Evolutionary conservation across 352 stramenopile species (phyloP), one percentile per base, ranked within the genome.

Genomic region (Pythium chondricola): DNA sequence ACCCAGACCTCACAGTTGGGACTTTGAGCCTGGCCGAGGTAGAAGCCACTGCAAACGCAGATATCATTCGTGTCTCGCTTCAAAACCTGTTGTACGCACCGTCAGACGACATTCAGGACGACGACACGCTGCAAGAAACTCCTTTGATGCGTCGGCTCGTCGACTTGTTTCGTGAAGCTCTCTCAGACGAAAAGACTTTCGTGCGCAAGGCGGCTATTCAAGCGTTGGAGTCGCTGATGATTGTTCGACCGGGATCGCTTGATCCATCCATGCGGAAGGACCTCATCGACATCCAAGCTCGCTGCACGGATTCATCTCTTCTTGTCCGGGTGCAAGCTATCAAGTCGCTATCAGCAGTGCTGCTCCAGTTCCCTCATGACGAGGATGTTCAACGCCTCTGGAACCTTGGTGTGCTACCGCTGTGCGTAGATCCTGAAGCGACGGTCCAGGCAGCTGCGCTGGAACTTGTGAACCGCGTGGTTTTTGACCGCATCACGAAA

Each of bases 171-270:
- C 69, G 79, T 35, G 76, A 88, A 29, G 69, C 78, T 6, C 50
- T 94, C 13, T 45, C 69, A 3, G 83, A 94, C 47, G 83, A 93
- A 7, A 94, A 92, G 46, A 90, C 80, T 3, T 91, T 83, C 24
- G 83, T 94, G 6, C 80, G 83, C 17, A 82, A 74, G 44, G 81
- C 78, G 31, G 79, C 83, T 7, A 63, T 94, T 13, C 83, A 94
- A 43, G 81, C 76, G 4, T 52, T 94, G 1, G 72, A 94, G 56
- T 76, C 73, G 22, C 74, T 92, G 9, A 58, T 90, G 40, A 59
- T 72, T 14, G 73, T 77, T 30, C 77, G 74, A 37, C 61, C 67
- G 0, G 67, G 66, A 0, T 49, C 48, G 3, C 66, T 88, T n/a
- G 65, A 67, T n/a, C 51, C 61, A n/a, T 73, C 63, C 8, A 80